Evolutionary conservation across 2,329 filamentous ascomycete genomes (phyloP), one percentile per base, ranked within the genome.

Genomic region (Fusarium sp.): DNA sequence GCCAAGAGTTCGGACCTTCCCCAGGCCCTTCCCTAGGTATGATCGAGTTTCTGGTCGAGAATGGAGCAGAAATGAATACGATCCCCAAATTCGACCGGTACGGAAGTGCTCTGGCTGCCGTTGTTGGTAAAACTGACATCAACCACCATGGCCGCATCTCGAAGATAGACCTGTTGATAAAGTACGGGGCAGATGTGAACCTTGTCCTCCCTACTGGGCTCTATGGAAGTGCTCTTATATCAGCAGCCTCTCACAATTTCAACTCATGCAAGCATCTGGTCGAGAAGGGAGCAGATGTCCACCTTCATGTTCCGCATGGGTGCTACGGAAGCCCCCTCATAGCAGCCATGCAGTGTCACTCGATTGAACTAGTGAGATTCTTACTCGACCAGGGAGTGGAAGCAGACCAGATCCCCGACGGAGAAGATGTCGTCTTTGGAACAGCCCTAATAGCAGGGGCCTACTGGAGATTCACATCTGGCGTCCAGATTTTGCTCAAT

Each of bases 121-220:
- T 10, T 27, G 10, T 27, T 46, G 22, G n/a, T n/a, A n/a, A 5
- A 22, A 14, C 6, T 11, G n/a, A 10, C 3, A 6, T 6, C 38
- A 3, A 0, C 6, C 4, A 4, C 3, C 5, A 6, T 10, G 2
- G 3, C 5, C 5, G 20, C 40, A 4, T 14, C n/a, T 5, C 20
- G 6, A 7, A 1, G 40, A 24, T 44, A 11, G 14, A 49, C 10
- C 4, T 49, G 4, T n/a, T 49, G 24, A 29, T 49, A n/a, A 2
- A 12, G 4, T 6, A n/a, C 1, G 44, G 24, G 5, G 9, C 44
- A 8, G 10, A 49, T 29, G 10, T 49, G 10, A 49, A 49, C 16
- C 9, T n/a, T 2, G 5, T n/a, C 3, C 8, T 49, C 6, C 9
- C 24, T 4, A 12, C 24, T 29, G 44, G 44, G 10, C 3, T 2